Evolutionary conservation across 1,284 basidiomycete genomes (phyloP), one percentile per base, ranked within the genome.

Genomic region (Fomes fomentarius): DNA sequence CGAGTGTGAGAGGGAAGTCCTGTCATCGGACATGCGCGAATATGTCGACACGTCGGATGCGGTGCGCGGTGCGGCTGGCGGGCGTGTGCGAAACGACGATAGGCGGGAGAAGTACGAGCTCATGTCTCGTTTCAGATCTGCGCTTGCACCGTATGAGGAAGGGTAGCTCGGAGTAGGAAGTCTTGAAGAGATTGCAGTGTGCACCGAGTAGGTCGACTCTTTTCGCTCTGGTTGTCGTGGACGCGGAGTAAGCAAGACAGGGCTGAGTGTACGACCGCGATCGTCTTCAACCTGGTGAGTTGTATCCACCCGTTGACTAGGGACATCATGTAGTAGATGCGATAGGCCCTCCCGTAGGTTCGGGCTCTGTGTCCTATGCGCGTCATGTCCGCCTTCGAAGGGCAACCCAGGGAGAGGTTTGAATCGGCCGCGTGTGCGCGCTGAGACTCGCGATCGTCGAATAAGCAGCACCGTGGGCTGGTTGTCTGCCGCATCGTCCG

Each of bases 391-490:
- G 14, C 26, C 41, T 21, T 45, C 12, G 26, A 45, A 44, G 0
- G 58, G 58, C 10, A 57, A 21, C n/a, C 30, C 38, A 8, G 52
- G 58, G n/a, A 52, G 52, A 7, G 55, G 47, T 25, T 54, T 54
- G 40, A 54, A 35, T 7, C 50, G 52, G 14, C 52, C 46, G 7
- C 47, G 17, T 22, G 30, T 50, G 28, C 45, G 45, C 14, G 54
- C 40, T 2, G 58, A 50, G 1, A 45, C 43, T 22, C 51, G 39
- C 15, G 57, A 58, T 22, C 49, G 57, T 19, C 60, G 62, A 12
- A 66, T 62, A 9, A 66, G 62, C 6, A 63, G 44, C 2, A 69
- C 62, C 0, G 64, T 64, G 1, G 64, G 66, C 17, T 21, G 31
- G 10, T 24, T 37, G 17, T 54, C 17, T 10, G 41, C 44, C 4